Evolutionary conservation across 768 basidiomycete genomes (phyloP).

Genomic region (Infundibulicybe gibba): DNA sequence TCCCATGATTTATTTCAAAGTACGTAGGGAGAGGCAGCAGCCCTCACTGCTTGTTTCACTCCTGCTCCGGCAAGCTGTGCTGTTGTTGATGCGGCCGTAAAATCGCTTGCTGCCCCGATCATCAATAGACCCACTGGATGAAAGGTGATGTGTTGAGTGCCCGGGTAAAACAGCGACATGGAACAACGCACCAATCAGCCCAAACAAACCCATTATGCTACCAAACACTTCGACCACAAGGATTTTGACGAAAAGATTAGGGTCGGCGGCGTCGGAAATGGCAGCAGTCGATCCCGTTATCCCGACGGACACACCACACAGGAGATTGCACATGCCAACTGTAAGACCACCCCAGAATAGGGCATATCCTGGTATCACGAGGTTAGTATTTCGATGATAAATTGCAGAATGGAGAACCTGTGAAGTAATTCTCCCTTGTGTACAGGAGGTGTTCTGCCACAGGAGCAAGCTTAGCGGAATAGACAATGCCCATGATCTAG

Average conservation of each 20-base stretch:
- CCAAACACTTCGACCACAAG: slow-evolving; percentile 95
- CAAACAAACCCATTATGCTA: slow-evolving; percentile 89
- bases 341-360: slow-evolving; percentile 98
- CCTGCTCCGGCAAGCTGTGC: slow-evolving; percentile 1
- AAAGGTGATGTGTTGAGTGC: slow-evolving; percentile 2
- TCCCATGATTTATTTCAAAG: slow-evolving; percentile 15
- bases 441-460: slow-evolving; percentile 70
- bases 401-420: slow-evolving; percentile 43
- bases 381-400: neutral
- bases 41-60: slow-evolving; percentile 22
- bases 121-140: slow-evolving; percentile 75
- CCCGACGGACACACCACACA: slow-evolving; percentile 93
- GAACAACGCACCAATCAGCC: slow-evolving; percentile 73
- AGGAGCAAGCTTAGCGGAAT: slow-evolving; percentile 72
- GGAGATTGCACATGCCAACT: slow-evolving; percentile 89
- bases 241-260: slow-evolving; percentile 92
- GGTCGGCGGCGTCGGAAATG: slow-evolving; percentile 92
- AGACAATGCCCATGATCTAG: slow-evolving; percentile 95
- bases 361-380: slow-evolving; percentile 62
- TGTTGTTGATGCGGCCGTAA: slow-evolving; percentile 35
- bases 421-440: slow-evolving; percentile 88
- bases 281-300: slow-evolving; percentile 96
- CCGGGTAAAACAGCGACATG: neutral
- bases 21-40: slow-evolving; percentile 35
- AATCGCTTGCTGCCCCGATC: slow-evolving; percentile 63